These are phyloP conservation scores for Senna siamea DNA, from an alignment of 306 rosid species.

Conservation along the genomic window DNA sequence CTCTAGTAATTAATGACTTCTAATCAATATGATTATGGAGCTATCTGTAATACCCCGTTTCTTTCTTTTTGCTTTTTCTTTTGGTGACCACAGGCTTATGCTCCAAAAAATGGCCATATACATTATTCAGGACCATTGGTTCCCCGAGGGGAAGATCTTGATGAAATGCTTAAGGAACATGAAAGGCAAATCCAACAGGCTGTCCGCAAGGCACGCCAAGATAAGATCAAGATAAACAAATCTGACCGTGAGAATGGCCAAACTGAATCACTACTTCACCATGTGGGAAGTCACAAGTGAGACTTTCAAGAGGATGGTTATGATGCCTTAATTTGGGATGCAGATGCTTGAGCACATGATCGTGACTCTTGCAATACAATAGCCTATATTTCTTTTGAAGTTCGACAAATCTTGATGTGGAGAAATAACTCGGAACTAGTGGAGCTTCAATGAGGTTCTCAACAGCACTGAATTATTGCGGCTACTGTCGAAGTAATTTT, in stretches of 20 bases:
- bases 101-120: slow-evolving; percentile 53
- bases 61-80: slow-evolving; percentile 30
- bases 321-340: slow-evolving; percentile 7
- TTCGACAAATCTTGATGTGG: background rate
- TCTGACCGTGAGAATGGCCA: slow-evolving; percentile 45
- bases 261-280: slow-evolving; percentile 57
- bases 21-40: slow-evolving; percentile 24
- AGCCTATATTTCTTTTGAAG: background rate
- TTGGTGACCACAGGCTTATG: slow-evolving; percentile 49
- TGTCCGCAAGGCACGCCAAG: slow-evolving; percentile 71
- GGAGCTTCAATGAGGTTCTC: slow-evolving; percentile 27
- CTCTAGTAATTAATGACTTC: background rate
- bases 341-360: slow-evolving; percentile 19
- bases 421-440: background rate
- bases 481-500: background rate
- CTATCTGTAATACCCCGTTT: slow-evolving; percentile 2
- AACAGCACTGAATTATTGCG: slow-evolving; percentile 12
- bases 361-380: background rate
- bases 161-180: slow-evolving; percentile 84
- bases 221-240: slow-evolving; percentile 55
- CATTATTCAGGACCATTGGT: slow-evolving; percentile 84
- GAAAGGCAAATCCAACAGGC: slow-evolving; percentile 80
- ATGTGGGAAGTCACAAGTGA: slow-evolving; percentile 45
- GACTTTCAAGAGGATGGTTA: slow-evolving; percentile 25
- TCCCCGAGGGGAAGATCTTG: slow-evolving; percentile 67